Base-by-base conservation (phyloP, 495 filamentous ascomycete species). In the Penicillium pancosmium region DNA sequence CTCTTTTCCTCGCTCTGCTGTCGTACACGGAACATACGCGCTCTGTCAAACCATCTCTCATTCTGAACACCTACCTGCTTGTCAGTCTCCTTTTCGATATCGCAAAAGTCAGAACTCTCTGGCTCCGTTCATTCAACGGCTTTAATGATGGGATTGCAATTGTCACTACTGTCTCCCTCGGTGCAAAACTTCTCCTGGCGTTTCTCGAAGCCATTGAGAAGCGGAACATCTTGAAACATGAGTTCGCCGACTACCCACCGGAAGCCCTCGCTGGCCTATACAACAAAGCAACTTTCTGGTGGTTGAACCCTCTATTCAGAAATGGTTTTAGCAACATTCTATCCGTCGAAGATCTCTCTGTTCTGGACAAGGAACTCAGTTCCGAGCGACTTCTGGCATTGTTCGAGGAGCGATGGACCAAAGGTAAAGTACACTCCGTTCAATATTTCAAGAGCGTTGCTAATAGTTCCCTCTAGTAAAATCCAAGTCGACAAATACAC, bases 31-130 rank as follows among this genome's bases (percentile, higher is more conserved):
- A 90, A 57, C 87, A 89, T 64, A 67, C 73, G 27, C 74, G 77
- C 16, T 79, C 80, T 56, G 68, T 80, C 25, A 76, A 79, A 47
- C 86, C 88, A 0, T 90, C 88, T 0, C 71, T 80, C 34, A 57
- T 90, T 10, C 69, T 91, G 36, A 81, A 83, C 52, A 55, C 76
- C 8, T 91, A 88, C 64, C 74, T 91, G 1, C 74, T 86, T 46
- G 60, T 85, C 57, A 83, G 83, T 0, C 50, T 85, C n/a, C 65
- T 89, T 10, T 80, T 89, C 18, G 86, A 89, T 63, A 66, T 76
- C 34, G 78, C 81, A 0, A 80, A 77, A 46, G 68, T 74, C 11
- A 71, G 88, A 41, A 90, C 84, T 0, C 67, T 86, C 18, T 89
- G 82, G 79, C 73, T 88, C 6, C 70, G 76, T n/a, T 73, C 71